Evolutionary conservation across 441 rosid species (phyloP), one percentile per base, ranked within the genome.

Genomic region (Melastoma candidum): DNA sequence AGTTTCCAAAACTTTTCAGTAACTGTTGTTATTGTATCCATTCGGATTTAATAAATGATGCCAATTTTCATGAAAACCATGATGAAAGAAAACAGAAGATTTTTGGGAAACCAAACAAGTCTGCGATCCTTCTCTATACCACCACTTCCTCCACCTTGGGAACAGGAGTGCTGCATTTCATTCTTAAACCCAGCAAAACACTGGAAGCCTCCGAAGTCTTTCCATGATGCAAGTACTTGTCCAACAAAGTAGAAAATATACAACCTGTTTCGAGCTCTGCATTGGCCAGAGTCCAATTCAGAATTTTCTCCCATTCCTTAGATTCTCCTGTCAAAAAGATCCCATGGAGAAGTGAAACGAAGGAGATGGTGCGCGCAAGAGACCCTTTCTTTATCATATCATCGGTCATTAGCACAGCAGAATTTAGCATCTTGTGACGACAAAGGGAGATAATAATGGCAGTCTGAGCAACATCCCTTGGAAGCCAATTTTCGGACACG

Each of bases 341-440:
- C 17, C 95, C 90, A 52, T 77, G 77, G n/a, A 90, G 69, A 66
- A 90, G 58, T 51, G 82, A 78, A 45, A 73, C 70, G 63, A 69
- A 76, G 48, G 84, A 75, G 49, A 82, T 76, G 44, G 96, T 73
- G 67, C 80, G 84, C 12, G 70, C 83, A 61, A 59, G 61, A 49
- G 80, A 74, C 36, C 90, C 96, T 69, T 74, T 79, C 29, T 54
- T 63, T 57, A 60, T 66, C 86, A 79, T 66, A 64, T 60, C 70
- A 50, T 78, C 77, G 61, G 68, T 72, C 44, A 87, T 66, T 58
- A 51, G 68, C 49, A 77, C 54, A 69, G 97, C 95, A 68, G 64
- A 63, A 57, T 71, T 67, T 56, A 80, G 70, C 96, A 87, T 83
- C 63, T 79, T 77, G 60, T 65, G 76, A 27, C 63, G 82, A 74